phyloP scores from a whole-genome alignment of 2,329 filamentous ascomycete genomes.

The Cladobotryum mycophilum region DNA sequence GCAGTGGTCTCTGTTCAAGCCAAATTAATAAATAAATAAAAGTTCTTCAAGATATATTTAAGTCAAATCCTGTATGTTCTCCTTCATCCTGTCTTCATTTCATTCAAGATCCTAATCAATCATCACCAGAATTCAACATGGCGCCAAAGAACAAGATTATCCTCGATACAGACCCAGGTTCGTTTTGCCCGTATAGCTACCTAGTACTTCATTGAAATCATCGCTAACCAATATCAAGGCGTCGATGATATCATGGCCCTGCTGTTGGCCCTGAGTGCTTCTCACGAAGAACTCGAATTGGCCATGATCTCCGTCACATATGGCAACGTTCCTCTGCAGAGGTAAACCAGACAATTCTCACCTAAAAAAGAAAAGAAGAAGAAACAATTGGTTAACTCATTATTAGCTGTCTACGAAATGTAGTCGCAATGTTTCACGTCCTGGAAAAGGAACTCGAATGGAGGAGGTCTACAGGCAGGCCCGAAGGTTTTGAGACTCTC shows the following conservation, averaged over 20 bases:
- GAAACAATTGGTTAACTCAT: slow-evolving; percentile 1
- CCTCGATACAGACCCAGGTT: slow-evolving; percentile 71
- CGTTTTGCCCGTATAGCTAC: neutral
- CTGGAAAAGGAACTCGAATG: slow-evolving; percentile 84
- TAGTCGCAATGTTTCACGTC: slow-evolving; percentile 84
- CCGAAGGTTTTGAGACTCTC: slow-evolving; percentile 67
- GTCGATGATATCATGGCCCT: slow-evolving; percentile 89
- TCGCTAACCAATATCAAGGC: slow-evolving; percentile 35
- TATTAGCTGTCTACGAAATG: slow-evolving; percentile 74
- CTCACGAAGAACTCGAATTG: slow-evolving; percentile 78
- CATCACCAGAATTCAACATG: slow-evolving; percentile 5
- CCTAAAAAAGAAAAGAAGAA: neutral
- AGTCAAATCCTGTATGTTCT: neutral
- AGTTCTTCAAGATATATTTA: too few species aligned
- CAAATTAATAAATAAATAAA: too few species aligned
- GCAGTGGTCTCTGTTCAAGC: too few species aligned
- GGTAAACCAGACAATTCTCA: slow-evolving; percentile 38
- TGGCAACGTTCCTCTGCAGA: slow-evolving; percentile 84
- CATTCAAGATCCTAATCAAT: neutral
- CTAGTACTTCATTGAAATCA: neutral
- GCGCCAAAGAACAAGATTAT: slow-evolving; percentile 62
- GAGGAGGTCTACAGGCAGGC: slow-evolving; percentile 62
- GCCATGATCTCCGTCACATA: slow-evolving; percentile 84
- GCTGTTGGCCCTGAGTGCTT: slow-evolving; percentile 76
- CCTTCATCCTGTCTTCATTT: neutral